phyloP scores from a whole-genome alignment of 768 basidiomycete genomes.

The Suillus plorans region DNA sequence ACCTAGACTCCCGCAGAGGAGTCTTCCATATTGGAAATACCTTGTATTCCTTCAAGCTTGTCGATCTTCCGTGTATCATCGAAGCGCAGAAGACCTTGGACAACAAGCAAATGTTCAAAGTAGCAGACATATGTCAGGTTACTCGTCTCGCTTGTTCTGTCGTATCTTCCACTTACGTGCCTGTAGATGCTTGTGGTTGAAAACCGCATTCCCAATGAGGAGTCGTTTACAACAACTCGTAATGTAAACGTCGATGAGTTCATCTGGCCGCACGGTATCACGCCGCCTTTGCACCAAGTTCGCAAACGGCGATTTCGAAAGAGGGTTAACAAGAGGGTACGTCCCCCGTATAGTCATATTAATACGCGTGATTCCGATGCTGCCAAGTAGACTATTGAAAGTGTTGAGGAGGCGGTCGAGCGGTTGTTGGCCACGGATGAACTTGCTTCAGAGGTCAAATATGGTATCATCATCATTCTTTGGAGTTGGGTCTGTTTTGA shows the following conservation, averaged over 20 bases:
- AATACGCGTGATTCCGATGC: neutral
- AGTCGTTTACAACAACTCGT: conserved; percentile 57
- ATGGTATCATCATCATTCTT: conserved; percentile 45
- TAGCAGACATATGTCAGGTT: conserved; percentile 97
- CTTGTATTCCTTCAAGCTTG: conserved; percentile 87
- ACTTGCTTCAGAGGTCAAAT: conserved; percentile 72
- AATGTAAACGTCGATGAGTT: conserved; percentile 92
- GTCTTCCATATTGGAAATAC: conserved; percentile 83
- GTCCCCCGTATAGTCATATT: conserved; percentile 18
- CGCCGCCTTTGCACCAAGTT: conserved; percentile 87
- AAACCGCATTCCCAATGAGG: conserved; percentile 70
- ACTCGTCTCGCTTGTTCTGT: conserved; percentile 15
- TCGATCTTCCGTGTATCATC: conserved; percentile 91
- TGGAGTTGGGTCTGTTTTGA: neutral
- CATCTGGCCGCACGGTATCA: conserved; percentile 96
- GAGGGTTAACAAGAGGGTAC: conserved; percentile 76
- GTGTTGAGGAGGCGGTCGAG: conserved; percentile 92
- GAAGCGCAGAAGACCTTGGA: conserved; percentile 97
- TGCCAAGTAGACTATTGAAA: conserved; percentile 77
- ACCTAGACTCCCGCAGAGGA: conserved; percentile 83
- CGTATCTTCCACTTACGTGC: conserved; percentile 12
- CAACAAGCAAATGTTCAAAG: conserved; percentile 97
- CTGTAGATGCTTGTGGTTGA: conserved; percentile 90
- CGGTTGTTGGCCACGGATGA: conserved; percentile 80
- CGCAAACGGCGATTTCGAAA: conserved; percentile 93